These are phyloP conservation scores for Coemansia guatemalensis DNA, from an alignment of 192 early-diverging fungal species.

Conservation along the genomic window DNA sequence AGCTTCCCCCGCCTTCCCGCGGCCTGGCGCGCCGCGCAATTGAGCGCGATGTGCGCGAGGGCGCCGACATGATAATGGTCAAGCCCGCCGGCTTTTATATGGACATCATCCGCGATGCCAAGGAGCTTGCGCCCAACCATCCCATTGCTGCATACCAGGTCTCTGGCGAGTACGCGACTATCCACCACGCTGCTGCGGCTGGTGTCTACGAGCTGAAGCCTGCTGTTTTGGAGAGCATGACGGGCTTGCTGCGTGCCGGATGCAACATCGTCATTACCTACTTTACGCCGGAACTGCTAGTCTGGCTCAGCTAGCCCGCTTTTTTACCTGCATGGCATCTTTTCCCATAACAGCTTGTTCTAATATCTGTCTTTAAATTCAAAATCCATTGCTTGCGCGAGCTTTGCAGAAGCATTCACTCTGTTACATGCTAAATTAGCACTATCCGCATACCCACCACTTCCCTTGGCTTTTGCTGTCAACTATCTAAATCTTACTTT, in stretches of 20 bases:
- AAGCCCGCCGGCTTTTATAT: slow-evolving; percentile 96
- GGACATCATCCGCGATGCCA: slow-evolving; percentile 89
- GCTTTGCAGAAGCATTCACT: neutral
- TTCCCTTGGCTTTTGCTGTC: neutral
- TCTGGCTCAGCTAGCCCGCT: slow-evolving; percentile 70
- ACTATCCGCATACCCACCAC: neutral
- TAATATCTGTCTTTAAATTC: neutral
- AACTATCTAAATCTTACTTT: neutral
- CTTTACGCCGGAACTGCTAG: slow-evolving; percentile 90
- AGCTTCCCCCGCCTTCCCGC: slow-evolving; percentile 85
- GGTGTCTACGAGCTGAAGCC: slow-evolving; percentile 81
- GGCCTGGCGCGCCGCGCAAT: slow-evolving; percentile 90
- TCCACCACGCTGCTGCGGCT: slow-evolving; percentile 81
- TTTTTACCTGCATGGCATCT: neutral
- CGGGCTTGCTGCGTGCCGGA: slow-evolving; percentile 81
- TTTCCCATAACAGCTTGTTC: neutral
- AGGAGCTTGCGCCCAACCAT: slow-evolving; percentile 70
- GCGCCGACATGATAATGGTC: slow-evolving; percentile 97
- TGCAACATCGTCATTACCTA: slow-evolving; percentile 95
- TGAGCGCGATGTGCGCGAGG: slow-evolving; percentile 84
- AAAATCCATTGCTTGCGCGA: neutral
- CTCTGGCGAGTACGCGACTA: slow-evolving; percentile 80
- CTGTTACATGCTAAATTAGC: neutral
- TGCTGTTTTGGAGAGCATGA: slow-evolving; percentile 85
- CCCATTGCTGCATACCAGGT: slow-evolving; percentile 99